These are phyloP conservation scores for Leishmania major DNA, from an alignment of 208 protist genomes.

Conservation along the genomic window DNA sequence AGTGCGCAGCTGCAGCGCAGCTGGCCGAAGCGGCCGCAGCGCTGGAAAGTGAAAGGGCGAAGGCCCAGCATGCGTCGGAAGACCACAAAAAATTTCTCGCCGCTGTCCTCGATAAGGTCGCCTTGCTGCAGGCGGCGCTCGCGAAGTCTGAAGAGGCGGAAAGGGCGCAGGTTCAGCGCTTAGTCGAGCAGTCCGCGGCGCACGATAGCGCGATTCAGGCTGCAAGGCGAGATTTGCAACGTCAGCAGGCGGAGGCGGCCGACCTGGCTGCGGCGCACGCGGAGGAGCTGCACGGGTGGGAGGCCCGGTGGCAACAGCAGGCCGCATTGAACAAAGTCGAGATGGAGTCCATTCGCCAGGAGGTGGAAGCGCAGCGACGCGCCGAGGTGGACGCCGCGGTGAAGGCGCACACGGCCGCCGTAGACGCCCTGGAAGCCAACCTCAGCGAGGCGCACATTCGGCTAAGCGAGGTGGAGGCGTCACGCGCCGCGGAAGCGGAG, in stretches of 20 bases:
- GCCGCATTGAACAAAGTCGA: not conserved
- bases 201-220: not conserved
- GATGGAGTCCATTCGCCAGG: not conserved
- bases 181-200: not conserved
- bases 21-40: slow-evolving; percentile 5
- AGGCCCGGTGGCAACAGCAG: not conserved
- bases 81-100: not conserved
- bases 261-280: not conserved
- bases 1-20: not conserved
- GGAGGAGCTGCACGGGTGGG: slow-evolving; percentile 1
- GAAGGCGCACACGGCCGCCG: not conserved
- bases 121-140: not conserved
- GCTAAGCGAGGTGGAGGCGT: not conserved
- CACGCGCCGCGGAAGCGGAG: slow-evolving; percentile 2
- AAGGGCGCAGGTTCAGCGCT: not conserved
- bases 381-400: not conserved
- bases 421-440: not conserved
- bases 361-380: not conserved
- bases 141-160: slow-evolving; percentile 5
- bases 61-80: not conserved
- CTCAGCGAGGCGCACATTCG: not conserved
- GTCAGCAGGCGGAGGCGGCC: not conserved
- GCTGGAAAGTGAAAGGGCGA: not conserved
- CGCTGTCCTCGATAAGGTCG: not conserved
- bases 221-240: not conserved